These are phyloP conservation scores for Fraxinus excelsior DNA, from an alignment of 257 asterid genomes.

Conservation along the genomic window DNA sequence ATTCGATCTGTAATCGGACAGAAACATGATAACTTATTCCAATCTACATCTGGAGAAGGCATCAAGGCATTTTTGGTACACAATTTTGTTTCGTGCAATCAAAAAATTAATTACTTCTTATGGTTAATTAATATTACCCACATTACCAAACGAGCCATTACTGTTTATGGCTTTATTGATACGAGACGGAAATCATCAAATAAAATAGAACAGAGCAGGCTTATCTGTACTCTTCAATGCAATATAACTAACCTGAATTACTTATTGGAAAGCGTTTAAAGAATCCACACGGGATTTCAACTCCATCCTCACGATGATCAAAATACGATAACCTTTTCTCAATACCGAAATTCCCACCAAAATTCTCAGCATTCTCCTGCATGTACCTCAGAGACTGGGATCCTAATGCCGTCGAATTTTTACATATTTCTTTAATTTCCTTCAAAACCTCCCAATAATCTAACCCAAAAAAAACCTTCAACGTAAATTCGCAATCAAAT, in stretches of 20 bases:
- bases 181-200: neutral
- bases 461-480: neutral
- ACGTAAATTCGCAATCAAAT: too few relatives aligned
- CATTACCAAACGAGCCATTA: neutral
- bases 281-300: constrained; percentile 81
- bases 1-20: constrained; percentile 44
- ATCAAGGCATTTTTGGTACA: too few relatives aligned
- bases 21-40: too few relatives aligned
- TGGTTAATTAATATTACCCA: too few relatives aligned
- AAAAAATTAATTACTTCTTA: too few relatives aligned
- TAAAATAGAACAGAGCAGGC: neutral
- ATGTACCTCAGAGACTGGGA: constrained; percentile 45
- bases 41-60: too few relatives aligned
- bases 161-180: neutral
- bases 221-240: neutral
- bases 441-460: neutral
- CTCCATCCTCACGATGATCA: constrained; percentile 36
- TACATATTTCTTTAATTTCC: neutral
- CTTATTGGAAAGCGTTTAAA: constrained; percentile 56
- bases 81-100: too few relatives aligned
- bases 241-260: constrained; percentile 46
- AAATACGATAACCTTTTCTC: constrained; percentile 54
- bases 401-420: neutral
- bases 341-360: constrained; percentile 74
- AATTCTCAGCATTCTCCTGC: constrained; percentile 51